Evolutionary conservation across 768 basidiomycete genomes (phyloP).

Genomic region (Naganishia kalamii): DNA sequence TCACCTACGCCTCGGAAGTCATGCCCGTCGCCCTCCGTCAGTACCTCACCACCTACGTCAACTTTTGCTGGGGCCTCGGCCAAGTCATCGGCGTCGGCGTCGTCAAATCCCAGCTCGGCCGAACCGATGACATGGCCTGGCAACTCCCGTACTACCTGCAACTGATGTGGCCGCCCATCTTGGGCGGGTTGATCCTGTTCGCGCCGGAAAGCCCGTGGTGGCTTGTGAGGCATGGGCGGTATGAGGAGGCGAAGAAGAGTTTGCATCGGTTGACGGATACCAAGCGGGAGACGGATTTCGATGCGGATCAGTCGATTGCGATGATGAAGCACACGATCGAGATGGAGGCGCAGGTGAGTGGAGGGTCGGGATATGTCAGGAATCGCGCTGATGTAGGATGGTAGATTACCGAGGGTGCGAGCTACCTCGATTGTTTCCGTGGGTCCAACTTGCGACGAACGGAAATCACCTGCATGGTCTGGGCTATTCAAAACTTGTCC

Average conservation of each 20-base stretch:
- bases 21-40: conserved; percentile 40
- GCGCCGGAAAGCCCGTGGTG: conserved; percentile 43
- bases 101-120: conserved; percentile 30
- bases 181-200: conserved; percentile 31
- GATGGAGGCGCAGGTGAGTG: conserved; percentile 23
- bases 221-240: conserved; percentile 38
- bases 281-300: conserved; percentile 24
- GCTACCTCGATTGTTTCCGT: conserved; percentile 37
- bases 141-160: conserved; percentile 36
- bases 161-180: conserved; percentile 35
- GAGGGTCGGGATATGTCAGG: neutral
- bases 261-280: conserved; percentile 16
- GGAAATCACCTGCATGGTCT: conserved; percentile 34
- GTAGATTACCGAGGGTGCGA: conserved; percentile 23
- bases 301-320: conserved; percentile 32
- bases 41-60: conserved; percentile 41
- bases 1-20: conserved; percentile 45
- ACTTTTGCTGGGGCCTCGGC: conserved; percentile 45
- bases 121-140: conserved; percentile 27
- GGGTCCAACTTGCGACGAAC: conserved; percentile 35
- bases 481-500: conserved; percentile 39
- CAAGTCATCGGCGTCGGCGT: conserved; percentile 42
- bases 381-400: neutral
- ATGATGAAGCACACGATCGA: conserved; percentile 42
- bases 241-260: conserved; percentile 30